phyloP scores from a whole-genome alignment of 768 basidiomycete species.

The Lactarius deliciosus region DNA sequence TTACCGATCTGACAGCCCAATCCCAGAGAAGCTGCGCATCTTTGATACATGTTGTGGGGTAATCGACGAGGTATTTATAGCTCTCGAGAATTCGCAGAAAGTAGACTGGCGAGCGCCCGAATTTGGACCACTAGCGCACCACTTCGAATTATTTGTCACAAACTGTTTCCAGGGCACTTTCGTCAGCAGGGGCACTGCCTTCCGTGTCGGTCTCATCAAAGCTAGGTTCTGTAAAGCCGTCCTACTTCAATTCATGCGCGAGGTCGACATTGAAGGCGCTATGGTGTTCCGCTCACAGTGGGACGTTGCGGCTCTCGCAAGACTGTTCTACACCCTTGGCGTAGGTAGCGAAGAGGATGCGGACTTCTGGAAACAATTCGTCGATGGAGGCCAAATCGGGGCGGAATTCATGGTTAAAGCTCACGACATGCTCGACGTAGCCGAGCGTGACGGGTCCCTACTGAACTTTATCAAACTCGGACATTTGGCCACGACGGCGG shows the following conservation, averaged over 20 bases:
- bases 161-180: slow-evolving; percentile 10
- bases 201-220: slow-evolving; percentile 6
- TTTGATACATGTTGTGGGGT: slow-evolving; percentile 13
- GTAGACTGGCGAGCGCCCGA: slow-evolving; percentile 20
- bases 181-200: slow-evolving; percentile 2
- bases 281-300: slow-evolving; percentile 10
- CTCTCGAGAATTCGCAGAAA: slow-evolving; percentile 6
- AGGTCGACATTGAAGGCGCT: background rate
- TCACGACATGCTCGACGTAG: background rate
- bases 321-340: slow-evolving; percentile 3
- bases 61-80: slow-evolving; percentile 1
- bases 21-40: slow-evolving; percentile 2
- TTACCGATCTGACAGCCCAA: slow-evolving; percentile 3
- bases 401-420: slow-evolving; percentile 10
- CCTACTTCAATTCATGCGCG: slow-evolving; percentile 1
- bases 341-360: background rate
- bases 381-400: slow-evolving; percentile 8
- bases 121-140: slow-evolving; percentile 9
- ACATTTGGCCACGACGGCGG: background rate
- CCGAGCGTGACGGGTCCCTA: slow-evolving; percentile 10
- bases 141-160: slow-evolving; percentile 9
- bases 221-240: slow-evolving; percentile 5
- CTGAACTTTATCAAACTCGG: slow-evolving; percentile 18
- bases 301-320: slow-evolving; percentile 17
- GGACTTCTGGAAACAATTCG: slow-evolving; percentile 4